Base-by-base conservation (phyloP, 2,329 filamentous ascomycete genomes). In the Fusarium sp. region DNA sequence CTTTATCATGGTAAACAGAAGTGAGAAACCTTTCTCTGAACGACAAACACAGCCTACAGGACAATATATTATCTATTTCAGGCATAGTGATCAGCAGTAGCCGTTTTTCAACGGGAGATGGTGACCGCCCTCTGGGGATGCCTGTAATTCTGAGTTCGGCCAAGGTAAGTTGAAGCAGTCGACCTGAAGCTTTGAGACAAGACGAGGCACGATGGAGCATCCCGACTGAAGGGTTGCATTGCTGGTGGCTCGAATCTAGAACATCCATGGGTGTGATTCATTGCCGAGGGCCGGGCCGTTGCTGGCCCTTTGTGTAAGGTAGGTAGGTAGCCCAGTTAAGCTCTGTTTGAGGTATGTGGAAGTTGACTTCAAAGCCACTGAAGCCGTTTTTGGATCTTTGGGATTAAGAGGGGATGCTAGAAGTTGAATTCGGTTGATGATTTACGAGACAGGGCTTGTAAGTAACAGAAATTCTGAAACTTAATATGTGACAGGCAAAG, bases 251-350 rank as follows among this genome's bases (percentile, higher is more conserved):
- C 38, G 33, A 70, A 61, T 70, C 50, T 65, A 68, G 67, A 70
- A 61, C 63, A 57, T n/a, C 21, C 13, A 63, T 61, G 55, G 50
- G 47, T 37, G 47, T 68, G 63, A 63, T 65, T 70, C 67, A 70
- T 46, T 70, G 53, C 53, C 60, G 53, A 65, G 67, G 67, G 54
- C 61, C 67, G 67, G 67, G 67, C 67, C 67, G 67, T 70, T 70
- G 52, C 60, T 65, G 52, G 35, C 35, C 24, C 54, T 63, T 46
- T 59, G 33, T 53, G 50, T 35, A 63, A 58, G 38, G 46, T 52
- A 62, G 33, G 44, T 50, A 58, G 38, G 46, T 52, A 62, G 33
- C 49, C 47, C 56, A 47, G 47, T 66, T 66, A 42, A 62, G 53
- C 67, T 63, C 62, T 55, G 35, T 50, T 42, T 24, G 49, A 59